Base-by-base conservation (phyloP, 2,329 filamentous ascomycete genomes). In the Pseudogymnoascus sp. region DNA sequence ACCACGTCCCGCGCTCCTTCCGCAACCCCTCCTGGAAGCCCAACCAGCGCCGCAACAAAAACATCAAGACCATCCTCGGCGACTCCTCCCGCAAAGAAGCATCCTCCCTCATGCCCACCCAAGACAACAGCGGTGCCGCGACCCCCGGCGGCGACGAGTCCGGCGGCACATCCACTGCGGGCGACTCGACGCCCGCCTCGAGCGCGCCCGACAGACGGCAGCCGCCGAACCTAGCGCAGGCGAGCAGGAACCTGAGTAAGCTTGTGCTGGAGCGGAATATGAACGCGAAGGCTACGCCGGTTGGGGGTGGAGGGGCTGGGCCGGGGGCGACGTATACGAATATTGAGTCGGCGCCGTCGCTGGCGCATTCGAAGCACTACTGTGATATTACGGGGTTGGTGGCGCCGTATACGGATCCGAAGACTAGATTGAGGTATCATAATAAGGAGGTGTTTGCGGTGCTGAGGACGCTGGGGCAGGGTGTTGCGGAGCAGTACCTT, bases 31-130 rank as follows among this genome's bases (percentile, higher is more conserved):
- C 86, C 74, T 99, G 95, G 95, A 92, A 90, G 73, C 91, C 95
- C 14, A 91, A 93, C 68, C 89, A 93, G 76, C 92, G 95, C 61
- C 91, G 95, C 76, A 99, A 99, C 84, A 99, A 99, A 81, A 97
- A 96, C 76, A 88, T 97, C 77, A 97, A 97, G 77, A 91, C 96
- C 71, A 95, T 99, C 67, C 83, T 99, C 66, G 89, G 91, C 65
- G 95, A 99, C 72, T 90, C 89, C 11, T 86, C 90, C 21, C 88
- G 91, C 69, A 91, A 89, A 73, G 93, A 97, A 79, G 91, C 91
- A n/a, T 96, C 92, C 3, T 83, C 90, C 37, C 34, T 61, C 14
- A 81, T 93, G 72, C 91, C 89, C 14, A 96, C 85, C 1, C 88
- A 90, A 73, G 88, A 89, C 72, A 90, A 91, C 74, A 93, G 89